Evolutionary conservation across 192 early-diverging fungal species (phyloP).

Genomic region (Coemansia guatemalensis): DNA sequence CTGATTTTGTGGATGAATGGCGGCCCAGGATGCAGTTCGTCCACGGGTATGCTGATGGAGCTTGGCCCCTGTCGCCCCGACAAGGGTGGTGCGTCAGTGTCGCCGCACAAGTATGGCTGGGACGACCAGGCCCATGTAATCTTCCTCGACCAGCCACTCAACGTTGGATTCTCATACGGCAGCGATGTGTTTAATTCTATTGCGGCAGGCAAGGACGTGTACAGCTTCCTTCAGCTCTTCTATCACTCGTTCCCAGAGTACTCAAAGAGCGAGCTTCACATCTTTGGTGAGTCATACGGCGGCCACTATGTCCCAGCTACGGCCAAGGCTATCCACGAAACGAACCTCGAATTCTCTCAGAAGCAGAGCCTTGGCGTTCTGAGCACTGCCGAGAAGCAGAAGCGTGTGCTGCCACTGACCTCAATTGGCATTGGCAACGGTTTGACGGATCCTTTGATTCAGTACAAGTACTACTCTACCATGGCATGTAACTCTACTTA

Average conservation of each 20-base stretch:
- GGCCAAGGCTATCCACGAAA: constrained; percentile 73
- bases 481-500: constrained; percentile 74
- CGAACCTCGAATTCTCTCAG: constrained; percentile 62
- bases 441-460: constrained; percentile 80
- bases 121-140: constrained; percentile 86
- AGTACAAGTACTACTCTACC: constrained; percentile 85
- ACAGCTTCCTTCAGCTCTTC: constrained; percentile 92
- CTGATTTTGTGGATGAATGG: constrained; percentile 79
- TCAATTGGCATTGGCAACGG: constrained; percentile 91
- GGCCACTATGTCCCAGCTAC: constrained; percentile 96
- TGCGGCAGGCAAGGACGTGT: constrained; percentile 82
- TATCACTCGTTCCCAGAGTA: constrained; percentile 86
- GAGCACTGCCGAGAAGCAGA: constrained; percentile 36
- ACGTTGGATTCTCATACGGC: constrained; percentile 91
- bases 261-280: constrained; percentile 72
- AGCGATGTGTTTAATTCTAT: constrained; percentile 67
- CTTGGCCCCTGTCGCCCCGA: constrained; percentile 85
- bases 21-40: constrained; percentile 80
- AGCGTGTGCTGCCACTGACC: constrained; percentile 67
- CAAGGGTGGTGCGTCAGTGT: constrained; percentile 66
- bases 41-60: constrained; percentile 81
- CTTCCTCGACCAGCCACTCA: constrained; percentile 86
- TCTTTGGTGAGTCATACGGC: constrained; percentile 85
- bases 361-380: constrained; percentile 22
- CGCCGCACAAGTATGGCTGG: constrained; percentile 80